Percentiles rank a stretch among this genome's conserved stretches.
These are phyloP conservation scores for Aspergillus fischeri DNA, from an alignment of 2,329 filamentous ascomycete genomes.

Conservation along the genomic window DNA sequence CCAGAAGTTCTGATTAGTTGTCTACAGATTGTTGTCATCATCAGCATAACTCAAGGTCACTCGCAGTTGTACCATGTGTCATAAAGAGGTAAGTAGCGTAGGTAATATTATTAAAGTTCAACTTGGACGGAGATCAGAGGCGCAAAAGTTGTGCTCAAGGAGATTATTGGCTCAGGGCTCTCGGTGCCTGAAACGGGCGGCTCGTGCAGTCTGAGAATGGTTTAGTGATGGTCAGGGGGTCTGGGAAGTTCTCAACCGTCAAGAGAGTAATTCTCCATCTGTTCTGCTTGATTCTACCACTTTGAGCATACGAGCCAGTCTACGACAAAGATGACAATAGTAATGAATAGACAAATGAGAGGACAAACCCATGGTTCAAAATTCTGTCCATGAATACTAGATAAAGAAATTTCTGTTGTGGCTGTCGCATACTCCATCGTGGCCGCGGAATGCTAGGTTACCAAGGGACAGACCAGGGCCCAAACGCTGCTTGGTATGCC, in stretches of 20 bases:
- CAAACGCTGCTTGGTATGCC: background rate
- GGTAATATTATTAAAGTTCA: background rate
- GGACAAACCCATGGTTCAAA: background rate
- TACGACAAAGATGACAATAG: background rate
- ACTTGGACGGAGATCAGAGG: background rate
- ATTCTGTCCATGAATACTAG: too few species aligned
- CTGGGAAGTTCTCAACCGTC: background rate
- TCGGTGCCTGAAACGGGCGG: conserved; percentile 11
- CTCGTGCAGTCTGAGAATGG: background rate
- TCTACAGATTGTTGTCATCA: too few species aligned
- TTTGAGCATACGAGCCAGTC: background rate
- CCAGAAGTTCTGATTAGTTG: too few species aligned
- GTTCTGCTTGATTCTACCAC: background rate
- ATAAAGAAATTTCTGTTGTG: background rate
- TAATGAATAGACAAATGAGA: background rate
- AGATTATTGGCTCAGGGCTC: conserved; percentile 1
- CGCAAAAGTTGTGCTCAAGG: background rate
- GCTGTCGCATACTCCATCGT: background rate
- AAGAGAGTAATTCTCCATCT: background rate
- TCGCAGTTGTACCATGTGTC: too few species aligned
- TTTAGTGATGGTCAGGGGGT: conserved; percentile 6
- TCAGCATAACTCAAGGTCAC: too few species aligned
- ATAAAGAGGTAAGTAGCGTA: too few species aligned
- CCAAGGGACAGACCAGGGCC: background rate
- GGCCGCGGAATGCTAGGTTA: background rate